Base-by-base conservation (phyloP, 2,329 filamentous ascomycete genomes). In the Nemania sp. region DNA sequence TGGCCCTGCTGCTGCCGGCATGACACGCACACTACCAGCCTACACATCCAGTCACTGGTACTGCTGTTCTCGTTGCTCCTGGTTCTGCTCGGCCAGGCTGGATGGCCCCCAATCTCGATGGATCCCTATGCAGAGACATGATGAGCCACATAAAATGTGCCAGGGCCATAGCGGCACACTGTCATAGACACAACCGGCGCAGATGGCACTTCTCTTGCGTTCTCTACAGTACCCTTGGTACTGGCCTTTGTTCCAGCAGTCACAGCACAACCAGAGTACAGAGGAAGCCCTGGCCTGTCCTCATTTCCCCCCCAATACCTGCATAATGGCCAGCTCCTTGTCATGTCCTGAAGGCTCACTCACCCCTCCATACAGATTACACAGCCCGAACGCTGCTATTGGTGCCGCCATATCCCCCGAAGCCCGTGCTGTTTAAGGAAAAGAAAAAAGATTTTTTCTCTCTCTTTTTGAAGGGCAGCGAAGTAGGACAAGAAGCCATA, bases 281-380 rank as follows among this genome's bases (percentile, higher is more conserved):
- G 44, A 41, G 43, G 49, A 50, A 31, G 51, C 47, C 52, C 33
- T 52, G 36, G 26, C 43, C 40, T 40, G 43, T 41, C 11, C 24
- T 45, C 30, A 53, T 37, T 48, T 52, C 60, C 31, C 41, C 44
- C 49, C 43, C 50, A 46, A 53, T 43, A 52, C 59, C 61, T 57
- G 59, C 58, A 59, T 61, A 56, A 62, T 60, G 56, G 43, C 56
- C 57, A 52, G 14, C 53, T 66, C 64, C 63, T 66, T 63, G 65
- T 65, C 64, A 59, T 62, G 59, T 57, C 56, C 17, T 55, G 53
- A 64, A 66, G 42, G 60, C 64, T 67, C 59, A 61, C 64, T 64
- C 63, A 63, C 63, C 65, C 64, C 63, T 62, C 56, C 49, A 54
- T 64, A 64, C 62, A 67, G 64, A 61, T 65, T 65, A 64, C 61